A percentile compares a stretch with the other conserved stretches of the same genome.
phyloP scores from a whole-genome alignment of 129 eudicot genomes.

The Pittosporum tobira region DNA sequence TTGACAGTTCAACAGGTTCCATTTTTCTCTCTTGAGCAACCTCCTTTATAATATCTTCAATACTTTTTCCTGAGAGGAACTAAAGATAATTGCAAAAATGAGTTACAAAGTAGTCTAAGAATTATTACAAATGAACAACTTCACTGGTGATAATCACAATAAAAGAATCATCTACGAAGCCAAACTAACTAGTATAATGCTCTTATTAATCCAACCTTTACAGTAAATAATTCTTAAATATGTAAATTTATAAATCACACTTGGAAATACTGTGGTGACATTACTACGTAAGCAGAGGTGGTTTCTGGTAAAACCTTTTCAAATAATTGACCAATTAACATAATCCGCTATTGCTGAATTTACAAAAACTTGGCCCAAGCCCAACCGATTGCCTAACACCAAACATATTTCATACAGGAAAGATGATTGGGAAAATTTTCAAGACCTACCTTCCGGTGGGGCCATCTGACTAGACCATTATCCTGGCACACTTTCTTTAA shows the following conservation, averaged over 20 bases:
- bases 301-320: too few relatives aligned
- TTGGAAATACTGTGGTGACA: too few relatives aligned
- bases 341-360: too few relatives aligned
- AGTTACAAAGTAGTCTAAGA: not conserved
- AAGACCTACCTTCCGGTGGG: constrained; percentile 34
- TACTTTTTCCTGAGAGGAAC: constrained; percentile 37
- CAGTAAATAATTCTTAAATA: not conserved
- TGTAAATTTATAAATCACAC: not conserved
- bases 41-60: constrained; percentile 39
- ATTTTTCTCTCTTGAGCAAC: constrained; percentile 23
- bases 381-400: not conserved
- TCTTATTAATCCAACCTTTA: not conserved
- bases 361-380: not conserved
- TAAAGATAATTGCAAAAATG: not conserved
- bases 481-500: constrained; percentile 38
- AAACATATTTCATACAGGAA: not conserved
- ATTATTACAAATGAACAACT: not conserved
- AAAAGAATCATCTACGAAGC: not conserved
- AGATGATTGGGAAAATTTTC: too few relatives aligned
- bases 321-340: too few relatives aligned
- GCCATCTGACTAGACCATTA: constrained; percentile 49
- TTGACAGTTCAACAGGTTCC: constrained; percentile 16
- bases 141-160: not conserved
- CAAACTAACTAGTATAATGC: not conserved
- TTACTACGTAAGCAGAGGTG: too few relatives aligned